Evolutionary conservation across 768 basidiomycete species (phyloP).

Genomic region (Mycena pura): DNA sequence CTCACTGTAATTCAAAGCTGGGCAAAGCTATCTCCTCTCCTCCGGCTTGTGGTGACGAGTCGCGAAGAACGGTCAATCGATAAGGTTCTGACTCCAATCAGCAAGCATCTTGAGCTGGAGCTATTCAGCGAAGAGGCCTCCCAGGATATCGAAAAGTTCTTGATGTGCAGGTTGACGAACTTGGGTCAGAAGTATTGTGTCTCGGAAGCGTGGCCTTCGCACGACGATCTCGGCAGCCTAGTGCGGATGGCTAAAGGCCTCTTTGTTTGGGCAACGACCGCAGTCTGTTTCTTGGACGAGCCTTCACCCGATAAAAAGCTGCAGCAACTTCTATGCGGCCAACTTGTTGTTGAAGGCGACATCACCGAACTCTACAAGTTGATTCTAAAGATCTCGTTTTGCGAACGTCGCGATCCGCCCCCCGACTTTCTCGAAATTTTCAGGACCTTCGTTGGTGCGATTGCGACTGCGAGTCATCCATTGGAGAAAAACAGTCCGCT

Average conservation of each 20-base stretch:
- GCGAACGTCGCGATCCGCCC: not conserved
- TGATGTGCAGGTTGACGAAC: not conserved
- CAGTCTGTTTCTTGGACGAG: constrained; percentile 33
- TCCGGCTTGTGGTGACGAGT: constrained; percentile 18
- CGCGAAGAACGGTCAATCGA: constrained; percentile 12
- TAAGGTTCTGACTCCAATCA: constrained; percentile 2
- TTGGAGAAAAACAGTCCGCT: constrained; percentile 7
- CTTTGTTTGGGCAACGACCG: constrained; percentile 35
- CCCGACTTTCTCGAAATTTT: constrained; percentile 1
- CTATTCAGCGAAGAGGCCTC: not conserved
- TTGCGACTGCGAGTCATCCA: constrained; percentile 1
- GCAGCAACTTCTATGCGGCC: not conserved
- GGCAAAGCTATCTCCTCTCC: not conserved
- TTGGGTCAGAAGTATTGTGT: not conserved
- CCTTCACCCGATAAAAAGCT: constrained; percentile 5
- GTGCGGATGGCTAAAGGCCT: constrained; percentile 23
- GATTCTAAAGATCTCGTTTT: constrained; percentile 16
- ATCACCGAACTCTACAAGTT: constrained; percentile 12
- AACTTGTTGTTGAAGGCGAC: constrained; percentile 1
- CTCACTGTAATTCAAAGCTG: not conserved
- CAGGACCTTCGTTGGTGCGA: constrained; percentile 4
- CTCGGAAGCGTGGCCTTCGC: constrained; percentile 7
- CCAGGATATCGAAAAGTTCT: not conserved
- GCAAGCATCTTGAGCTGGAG: not conserved
- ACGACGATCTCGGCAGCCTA: not conserved